phyloP scores from a whole-genome alignment of 140 eudicot genomes.

The Bidens hawaiensis region DNA sequence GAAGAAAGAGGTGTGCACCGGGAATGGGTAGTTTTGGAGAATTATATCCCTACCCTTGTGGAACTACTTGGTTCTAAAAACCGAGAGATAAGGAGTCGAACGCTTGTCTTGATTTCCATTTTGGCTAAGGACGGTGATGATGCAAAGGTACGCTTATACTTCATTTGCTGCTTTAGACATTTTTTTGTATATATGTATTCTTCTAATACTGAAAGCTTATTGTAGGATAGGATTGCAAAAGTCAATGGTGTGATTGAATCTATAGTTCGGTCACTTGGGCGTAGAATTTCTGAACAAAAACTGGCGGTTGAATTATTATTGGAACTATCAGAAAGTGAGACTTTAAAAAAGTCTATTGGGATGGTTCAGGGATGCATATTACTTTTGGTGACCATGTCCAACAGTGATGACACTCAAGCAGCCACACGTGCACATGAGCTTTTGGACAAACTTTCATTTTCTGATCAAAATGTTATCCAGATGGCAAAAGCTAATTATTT shows the following conservation, averaged over 20 bases:
- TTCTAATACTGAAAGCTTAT: constrained; percentile 25
- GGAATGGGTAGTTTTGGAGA: constrained; percentile 61
- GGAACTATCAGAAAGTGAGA: constrained; percentile 41
- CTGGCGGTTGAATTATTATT: constrained; percentile 56
- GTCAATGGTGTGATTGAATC: constrained; percentile 39
- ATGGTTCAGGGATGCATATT: constrained; percentile 67
- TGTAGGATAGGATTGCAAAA: constrained; percentile 61
- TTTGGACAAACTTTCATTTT: constrained; percentile 48
- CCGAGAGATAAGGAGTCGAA: no score
- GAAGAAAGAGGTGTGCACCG: constrained; percentile 51
- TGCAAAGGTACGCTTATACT: constrained; percentile 50
- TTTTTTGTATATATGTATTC: background rate
- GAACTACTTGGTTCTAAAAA: no score
- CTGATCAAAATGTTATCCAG: constrained; percentile 54
- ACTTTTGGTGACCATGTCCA: constrained; percentile 59
- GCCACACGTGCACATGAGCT: constrained; percentile 49
- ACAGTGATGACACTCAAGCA: constrained; percentile 48
- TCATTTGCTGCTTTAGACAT: background rate
- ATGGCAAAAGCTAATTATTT: no score
- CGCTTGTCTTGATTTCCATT: constrained; percentile 39
- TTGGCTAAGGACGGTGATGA: constrained; percentile 54
- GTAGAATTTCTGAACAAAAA: constrained; percentile 45
- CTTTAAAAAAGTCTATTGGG: constrained; percentile 36
- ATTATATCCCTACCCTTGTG: constrained; percentile 57
- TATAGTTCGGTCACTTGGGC: constrained; percentile 59